Evolutionary conservation across 495 filamentous ascomycete genomes (phyloP).

Genomic region (Ramalina intermedia): DNA sequence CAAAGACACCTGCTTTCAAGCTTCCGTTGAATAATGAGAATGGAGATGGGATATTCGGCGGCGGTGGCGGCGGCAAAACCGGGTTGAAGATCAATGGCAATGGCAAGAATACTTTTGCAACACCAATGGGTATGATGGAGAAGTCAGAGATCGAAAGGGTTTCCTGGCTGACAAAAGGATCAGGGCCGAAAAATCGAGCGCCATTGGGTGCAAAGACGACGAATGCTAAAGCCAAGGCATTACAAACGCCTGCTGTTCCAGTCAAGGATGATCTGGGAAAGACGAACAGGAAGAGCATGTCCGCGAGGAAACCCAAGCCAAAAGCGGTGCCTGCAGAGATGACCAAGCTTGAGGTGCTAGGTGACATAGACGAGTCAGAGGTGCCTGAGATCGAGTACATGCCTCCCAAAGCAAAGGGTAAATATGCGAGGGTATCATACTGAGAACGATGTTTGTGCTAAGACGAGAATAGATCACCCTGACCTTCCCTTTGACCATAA

Average conservation of each 20-base stretch:
- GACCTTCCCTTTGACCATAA: slow-evolving; percentile 68
- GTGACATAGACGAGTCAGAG: slow-evolving; percentile 12
- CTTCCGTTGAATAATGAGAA: slow-evolving; percentile 82
- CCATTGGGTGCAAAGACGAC: slow-evolving; percentile 88
- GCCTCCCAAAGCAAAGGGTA: slow-evolving; percentile 49
- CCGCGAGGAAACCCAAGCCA: slow-evolving; percentile 29
- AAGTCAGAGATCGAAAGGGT: not conserved
- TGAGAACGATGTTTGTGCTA: not conserved
- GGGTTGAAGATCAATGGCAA: slow-evolving; percentile 44
- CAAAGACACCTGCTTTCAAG: slow-evolving; percentile 68
- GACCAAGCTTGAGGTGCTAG: slow-evolving; percentile 15
- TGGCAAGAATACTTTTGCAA: slow-evolving; percentile 53
- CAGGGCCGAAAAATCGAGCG: slow-evolving; percentile 59
- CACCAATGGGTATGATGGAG: slow-evolving; percentile 56
- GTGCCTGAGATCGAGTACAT: slow-evolving; percentile 55
- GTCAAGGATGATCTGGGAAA: slow-evolving; percentile 32
- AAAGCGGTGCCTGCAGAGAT: slow-evolving; percentile 12
- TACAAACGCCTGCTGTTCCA: slow-evolving; percentile 44
- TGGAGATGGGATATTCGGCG: slow-evolving; percentile 38
- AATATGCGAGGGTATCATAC: not conserved
- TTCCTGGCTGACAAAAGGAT: not conserved
- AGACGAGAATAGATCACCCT: slow-evolving; percentile 38
- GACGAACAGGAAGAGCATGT: slow-evolving; percentile 34
- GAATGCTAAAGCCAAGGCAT: slow-evolving; percentile 69
- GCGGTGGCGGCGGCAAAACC: slow-evolving; percentile 43